Base-by-base conservation (phyloP, 441 rosid genomes). In the Gossypium aridum region DNA sequence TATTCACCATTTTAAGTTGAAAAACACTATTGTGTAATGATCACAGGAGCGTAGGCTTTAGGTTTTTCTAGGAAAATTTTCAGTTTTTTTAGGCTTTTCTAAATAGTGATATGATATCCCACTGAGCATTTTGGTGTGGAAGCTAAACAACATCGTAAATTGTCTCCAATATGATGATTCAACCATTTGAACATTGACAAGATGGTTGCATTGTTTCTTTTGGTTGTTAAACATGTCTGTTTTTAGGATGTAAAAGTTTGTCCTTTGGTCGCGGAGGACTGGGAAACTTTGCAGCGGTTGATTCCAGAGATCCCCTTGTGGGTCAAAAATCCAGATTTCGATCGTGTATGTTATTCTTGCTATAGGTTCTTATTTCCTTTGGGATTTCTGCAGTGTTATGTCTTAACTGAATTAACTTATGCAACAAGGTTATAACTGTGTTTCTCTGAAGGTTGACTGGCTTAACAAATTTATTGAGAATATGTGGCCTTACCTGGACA, bases 311-410 rank as follows among this genome's bases (percentile, higher is more conserved):
- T 90, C 74, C 94, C 94, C 10, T 45, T 80, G 49, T 88, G 91
- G 94, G 90, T 88, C 64, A 90, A 90, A 81, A 85, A 82, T 86
- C 94, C 94, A 23, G 94, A 90, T 83, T 87, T 84, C 61, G 90
- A 90, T 77, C 91, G 92, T 5, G 94, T 90, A 84, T 69, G 93
- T 81, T 68, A 17, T 73, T 65, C 56, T 59, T 72, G 49, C 20
- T 13, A 31, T 59, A 71, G 10, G 37, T 34, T 65, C 13, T 26
- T 8, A 12, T 57, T 60, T 60, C 64, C 39, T 64, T 34, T 26
- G 49, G 20, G 17, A 14, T 28, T 69, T 39, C 20, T 37, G 3
- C 23, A 53, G 19, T 79, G 67, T 69, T 72, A 8, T 16, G 34
- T 34, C 51, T 17, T 20, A 12, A 39, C 54, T 65, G 53, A 23